phyloP scores from a whole-genome alignment of 1,284 basidiomycete species.

The Wolfiporia cocos region DNA sequence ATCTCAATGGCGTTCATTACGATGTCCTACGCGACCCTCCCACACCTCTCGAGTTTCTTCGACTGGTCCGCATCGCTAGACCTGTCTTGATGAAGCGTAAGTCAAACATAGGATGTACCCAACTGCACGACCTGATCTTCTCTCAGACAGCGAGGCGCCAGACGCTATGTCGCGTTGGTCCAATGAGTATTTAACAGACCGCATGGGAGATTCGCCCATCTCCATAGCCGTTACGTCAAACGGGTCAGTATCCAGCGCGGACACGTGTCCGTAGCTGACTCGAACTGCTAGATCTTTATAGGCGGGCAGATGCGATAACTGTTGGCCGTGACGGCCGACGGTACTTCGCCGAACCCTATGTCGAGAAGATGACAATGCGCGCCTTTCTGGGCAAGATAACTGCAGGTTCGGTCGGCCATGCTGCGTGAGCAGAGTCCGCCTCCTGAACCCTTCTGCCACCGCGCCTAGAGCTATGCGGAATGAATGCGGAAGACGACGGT shows the following conservation, averaged over 20 bases:
- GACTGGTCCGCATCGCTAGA: constrained; percentile 67
- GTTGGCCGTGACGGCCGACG: constrained; percentile 43
- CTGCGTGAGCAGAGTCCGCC: background rate
- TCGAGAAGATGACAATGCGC: constrained; percentile 60
- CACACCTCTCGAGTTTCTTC: constrained; percentile 66
- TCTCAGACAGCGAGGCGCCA: constrained; percentile 30
- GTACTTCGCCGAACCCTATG: constrained; percentile 78
- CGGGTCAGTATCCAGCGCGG: constrained; percentile 45
- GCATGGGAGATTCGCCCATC: constrained; percentile 49
- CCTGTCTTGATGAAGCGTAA: constrained; percentile 74
- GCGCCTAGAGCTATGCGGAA: background rate
- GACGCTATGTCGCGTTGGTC: constrained; percentile 47
- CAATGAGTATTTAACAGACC: constrained; percentile 51
- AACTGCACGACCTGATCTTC: background rate
- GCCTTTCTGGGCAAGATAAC: constrained; percentile 47
- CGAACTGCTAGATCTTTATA: background rate
- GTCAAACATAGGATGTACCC: too few relatives aligned
- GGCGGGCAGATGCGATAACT: constrained; percentile 76
- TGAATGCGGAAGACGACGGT: constrained; percentile 1
- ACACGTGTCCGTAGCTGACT: background rate
- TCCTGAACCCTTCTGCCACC: background rate
- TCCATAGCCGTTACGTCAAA: constrained; percentile 81
- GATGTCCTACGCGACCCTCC: constrained; percentile 55
- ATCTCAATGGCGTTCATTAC: constrained; percentile 57
- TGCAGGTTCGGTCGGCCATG: constrained; percentile 21